Evolutionary conservation across 139 green algal species (phyloP).

Genomic region (Picocystis salinarum): DNA sequence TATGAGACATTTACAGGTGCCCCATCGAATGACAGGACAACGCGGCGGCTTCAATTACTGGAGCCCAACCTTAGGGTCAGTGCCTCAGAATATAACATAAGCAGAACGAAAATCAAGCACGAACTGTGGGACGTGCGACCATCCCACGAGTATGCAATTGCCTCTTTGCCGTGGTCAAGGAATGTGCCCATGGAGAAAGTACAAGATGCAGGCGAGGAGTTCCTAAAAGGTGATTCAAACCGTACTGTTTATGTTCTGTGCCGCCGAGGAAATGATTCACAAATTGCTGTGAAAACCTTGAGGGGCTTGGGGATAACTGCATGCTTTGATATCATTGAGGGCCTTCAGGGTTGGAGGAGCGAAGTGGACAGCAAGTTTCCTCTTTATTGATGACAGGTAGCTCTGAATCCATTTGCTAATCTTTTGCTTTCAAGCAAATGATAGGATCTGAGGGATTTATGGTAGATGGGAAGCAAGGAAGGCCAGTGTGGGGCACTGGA

Average conservation of each 20-base stretch:
- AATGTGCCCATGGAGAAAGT: conserved; percentile 10
- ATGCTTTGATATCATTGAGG: conserved; percentile 55
- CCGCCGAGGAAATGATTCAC: conserved; percentile 81
- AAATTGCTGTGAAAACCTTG: conserved; percentile 49
- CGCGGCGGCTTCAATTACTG: no score
- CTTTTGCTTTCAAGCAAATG: no score
- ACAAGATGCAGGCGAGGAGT: neutral
- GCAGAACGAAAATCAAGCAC: no score
- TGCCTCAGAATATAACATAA: no score
- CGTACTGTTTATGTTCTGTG: conserved; percentile 60
- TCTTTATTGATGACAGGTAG: conserved; percentile 1
- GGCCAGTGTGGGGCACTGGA: no score
- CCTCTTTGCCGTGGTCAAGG: conserved; percentile 5
- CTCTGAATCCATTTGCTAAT: no score
- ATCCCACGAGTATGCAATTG: conserved; percentile 17
- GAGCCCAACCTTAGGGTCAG: no score
- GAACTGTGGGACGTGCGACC: conserved; percentile 17
- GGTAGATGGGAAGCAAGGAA: no score
- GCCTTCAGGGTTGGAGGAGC: conserved; percentile 50
- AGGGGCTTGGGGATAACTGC: conserved; percentile 24
- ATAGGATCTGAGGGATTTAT: no score
- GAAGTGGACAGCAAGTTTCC: conserved; percentile 22
- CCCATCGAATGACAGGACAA: neutral
- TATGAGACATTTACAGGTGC: conserved; percentile 59
- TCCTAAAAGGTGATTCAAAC: neutral